Percentiles rank a stretch among this genome's conserved stretches.
Conservation (phyloP, 768 basidiomycete genomes). For the Termitomyces sp. region DNA sequence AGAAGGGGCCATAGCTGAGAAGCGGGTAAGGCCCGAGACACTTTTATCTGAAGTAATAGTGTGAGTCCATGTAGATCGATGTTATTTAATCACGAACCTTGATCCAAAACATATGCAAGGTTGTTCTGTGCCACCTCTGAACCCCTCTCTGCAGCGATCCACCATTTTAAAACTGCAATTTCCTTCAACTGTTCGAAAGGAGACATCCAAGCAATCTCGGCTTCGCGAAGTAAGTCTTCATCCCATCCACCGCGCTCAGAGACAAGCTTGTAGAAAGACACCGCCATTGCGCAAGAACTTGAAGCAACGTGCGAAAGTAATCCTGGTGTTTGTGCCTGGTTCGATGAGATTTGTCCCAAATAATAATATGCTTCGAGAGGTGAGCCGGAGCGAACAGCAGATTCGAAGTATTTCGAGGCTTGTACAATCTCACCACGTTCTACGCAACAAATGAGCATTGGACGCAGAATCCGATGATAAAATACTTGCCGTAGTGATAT, state of each 20-base stretch:
- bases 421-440: constrained; percentile 61
- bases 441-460: constrained; percentile 24
- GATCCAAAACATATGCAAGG: constrained; percentile 85
- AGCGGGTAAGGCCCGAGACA: constrained; percentile 59
- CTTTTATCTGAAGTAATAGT: constrained; percentile 50
- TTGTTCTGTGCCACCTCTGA: constrained; percentile 94
- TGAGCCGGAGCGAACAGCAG: constrained; percentile 80
- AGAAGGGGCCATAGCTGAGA: constrained; percentile 65
- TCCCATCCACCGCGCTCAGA: constrained; percentile 88
- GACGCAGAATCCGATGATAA: neutral
- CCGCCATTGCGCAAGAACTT: constrained; percentile 83
- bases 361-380: constrained; percentile 96
- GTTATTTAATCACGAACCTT: constrained; percentile 46
- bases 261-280: constrained; percentile 90
- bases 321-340: constrained; percentile 39
- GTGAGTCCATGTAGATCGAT: neutral
- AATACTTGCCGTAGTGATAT: constrained; percentile 51
- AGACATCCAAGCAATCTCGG: constrained; percentile 68
- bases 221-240: constrained; percentile 76
- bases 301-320: constrained; percentile 45
- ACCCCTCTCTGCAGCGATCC: constrained; percentile 90
- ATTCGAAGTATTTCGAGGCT: constrained; percentile 76
- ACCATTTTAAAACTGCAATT: constrained; percentile 88
- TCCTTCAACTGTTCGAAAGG: constrained; percentile 69
- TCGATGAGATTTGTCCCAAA: constrained; percentile 74